Evolutionary conservation across 495 filamentous ascomycete species (phyloP).

Genomic region (Penicillium taxi): DNA sequence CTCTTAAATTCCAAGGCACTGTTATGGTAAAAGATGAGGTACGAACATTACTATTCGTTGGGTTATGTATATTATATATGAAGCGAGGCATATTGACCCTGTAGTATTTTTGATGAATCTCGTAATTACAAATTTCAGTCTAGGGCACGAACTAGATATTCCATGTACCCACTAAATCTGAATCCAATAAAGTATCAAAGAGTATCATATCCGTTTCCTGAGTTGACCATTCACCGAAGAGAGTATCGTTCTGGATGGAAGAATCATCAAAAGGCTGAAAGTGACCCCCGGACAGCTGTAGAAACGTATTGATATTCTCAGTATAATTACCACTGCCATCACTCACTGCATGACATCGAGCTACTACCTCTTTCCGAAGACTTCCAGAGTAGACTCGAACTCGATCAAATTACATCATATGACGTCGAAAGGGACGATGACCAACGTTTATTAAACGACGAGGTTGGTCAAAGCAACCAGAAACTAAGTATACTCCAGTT

Average conservation of each 20-base stretch:
- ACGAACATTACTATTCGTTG: too few relatives aligned
- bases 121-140: not conserved
- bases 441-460: too few relatives aligned
- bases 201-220: slow-evolving; percentile 1
- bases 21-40: too few relatives aligned
- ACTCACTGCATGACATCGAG: not conserved
- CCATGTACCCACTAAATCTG: not conserved
- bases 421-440: too few relatives aligned
- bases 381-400: too few relatives aligned
- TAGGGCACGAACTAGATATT: not conserved
- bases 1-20: too few relatives aligned
- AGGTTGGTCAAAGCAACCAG: too few relatives aligned
- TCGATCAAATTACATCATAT: too few relatives aligned
- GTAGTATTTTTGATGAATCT: not conserved
- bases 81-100: not conserved
- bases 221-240: not conserved
- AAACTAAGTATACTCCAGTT: too few relatives aligned
- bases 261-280: not conserved
- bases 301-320: not conserved
- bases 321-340: not conserved
- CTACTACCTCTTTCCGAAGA: too few relatives aligned
- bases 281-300: not conserved
- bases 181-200: not conserved
- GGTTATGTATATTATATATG: too few relatives aligned
- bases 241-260: not conserved